Conservation (phyloP, 1,284 basidiomycete genomes). For the Apiotrichum laibachii region DNA sequence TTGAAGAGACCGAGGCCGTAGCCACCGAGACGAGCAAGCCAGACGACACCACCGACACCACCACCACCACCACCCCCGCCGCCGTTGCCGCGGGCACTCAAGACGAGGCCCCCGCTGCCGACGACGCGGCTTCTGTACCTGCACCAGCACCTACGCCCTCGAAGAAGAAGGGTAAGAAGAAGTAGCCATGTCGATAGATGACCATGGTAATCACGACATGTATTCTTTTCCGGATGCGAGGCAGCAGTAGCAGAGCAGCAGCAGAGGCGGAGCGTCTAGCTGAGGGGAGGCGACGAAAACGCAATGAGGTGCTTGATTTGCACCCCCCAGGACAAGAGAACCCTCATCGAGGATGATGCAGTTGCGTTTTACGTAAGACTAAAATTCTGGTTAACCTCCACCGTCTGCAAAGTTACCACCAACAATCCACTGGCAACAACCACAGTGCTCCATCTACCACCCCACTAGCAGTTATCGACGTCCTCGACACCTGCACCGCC, state of each 20-base stretch:
- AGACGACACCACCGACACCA: background rate
- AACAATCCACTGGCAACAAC: background rate
- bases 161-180: constrained; percentile 3
- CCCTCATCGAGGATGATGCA: too few relatives aligned
- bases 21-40: background rate
- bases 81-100: background rate
- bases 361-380: background rate
- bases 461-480: too few relatives aligned
- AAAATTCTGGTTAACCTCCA: constrained; percentile 6
- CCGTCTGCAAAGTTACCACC: background rate
- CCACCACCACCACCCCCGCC: background rate
- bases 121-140: constrained; percentile 3
- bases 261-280: background rate
- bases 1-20: background rate
- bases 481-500: background rate
- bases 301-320: background rate
- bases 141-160: constrained; percentile 1
- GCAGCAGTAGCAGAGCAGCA: background rate
- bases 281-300: background rate
- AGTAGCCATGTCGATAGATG: constrained; percentile 6
- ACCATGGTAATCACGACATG: constrained; percentile 9
- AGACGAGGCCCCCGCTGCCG: background rate
- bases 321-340: background rate
- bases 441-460: background rate
- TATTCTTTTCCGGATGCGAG: constrained; percentile 7